Evolutionary conservation across 108 stramenopile genomes (phyloP).

Genomic region (Licmophora abbreviata): DNA sequence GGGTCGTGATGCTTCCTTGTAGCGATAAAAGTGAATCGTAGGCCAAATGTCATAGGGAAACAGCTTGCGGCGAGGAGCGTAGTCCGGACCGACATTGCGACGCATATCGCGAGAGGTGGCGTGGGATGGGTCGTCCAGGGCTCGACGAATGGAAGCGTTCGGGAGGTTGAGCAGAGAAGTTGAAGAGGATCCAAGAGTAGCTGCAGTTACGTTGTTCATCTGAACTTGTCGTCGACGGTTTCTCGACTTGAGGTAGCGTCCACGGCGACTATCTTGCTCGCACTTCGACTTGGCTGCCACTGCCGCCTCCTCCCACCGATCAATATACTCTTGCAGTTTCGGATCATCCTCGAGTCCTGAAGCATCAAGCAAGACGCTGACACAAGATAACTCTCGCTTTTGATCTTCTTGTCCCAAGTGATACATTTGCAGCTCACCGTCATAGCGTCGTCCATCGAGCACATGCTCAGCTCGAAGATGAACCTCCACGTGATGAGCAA

Average conservation of each 20-base stretch:
- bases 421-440: slow-evolving; percentile 22
- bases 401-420: slow-evolving; percentile 11
- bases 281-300: not conserved
- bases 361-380: slow-evolving; percentile 20
- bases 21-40: slow-evolving; percentile 41
- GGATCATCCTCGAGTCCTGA: slow-evolving; percentile 11
- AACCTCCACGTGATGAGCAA: slow-evolving; percentile 13
- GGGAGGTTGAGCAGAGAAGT: not conserved
- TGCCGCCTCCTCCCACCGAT: slow-evolving; percentile 17
- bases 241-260: no score
- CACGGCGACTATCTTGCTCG: no score
- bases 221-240: not conserved
- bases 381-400: slow-evolving; percentile 7
- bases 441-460: slow-evolving; percentile 21
- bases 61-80: slow-evolving; percentile 13
- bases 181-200: not conserved
- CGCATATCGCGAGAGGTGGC: not conserved
- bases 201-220: not conserved
- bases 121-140: not conserved
- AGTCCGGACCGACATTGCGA: not conserved
- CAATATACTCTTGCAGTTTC: slow-evolving; percentile 12
- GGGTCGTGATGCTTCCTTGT: slow-evolving; percentile 41
- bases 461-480: slow-evolving; percentile 21
- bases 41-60: slow-evolving; percentile 25
- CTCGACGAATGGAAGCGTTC: not conserved